Evolutionary conservation across 1,284 basidiomycete genomes (phyloP).

Genomic region (Trichosporon sp.): DNA sequence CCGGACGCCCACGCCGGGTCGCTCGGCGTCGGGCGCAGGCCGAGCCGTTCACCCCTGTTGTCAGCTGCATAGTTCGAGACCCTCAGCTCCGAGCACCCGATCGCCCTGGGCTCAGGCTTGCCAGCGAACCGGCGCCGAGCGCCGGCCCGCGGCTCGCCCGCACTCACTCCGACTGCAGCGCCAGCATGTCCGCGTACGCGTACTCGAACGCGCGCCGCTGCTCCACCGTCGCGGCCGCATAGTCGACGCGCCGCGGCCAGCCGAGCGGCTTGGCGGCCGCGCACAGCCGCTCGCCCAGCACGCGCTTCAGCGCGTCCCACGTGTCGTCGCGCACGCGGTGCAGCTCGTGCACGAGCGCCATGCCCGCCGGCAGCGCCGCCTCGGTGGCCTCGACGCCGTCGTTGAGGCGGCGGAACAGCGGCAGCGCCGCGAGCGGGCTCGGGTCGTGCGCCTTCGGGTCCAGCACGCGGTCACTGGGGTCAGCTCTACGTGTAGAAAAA

Average conservation of each 20-base stretch:
- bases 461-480: constrained; percentile 35
- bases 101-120: no score
- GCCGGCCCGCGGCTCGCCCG: no score
- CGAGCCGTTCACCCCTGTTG: constrained; percentile 56
- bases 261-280: constrained; percentile 64
- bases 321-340: constrained; percentile 61
- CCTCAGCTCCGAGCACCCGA: no score
- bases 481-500: constrained; percentile 17
- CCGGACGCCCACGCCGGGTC: constrained; percentile 14
- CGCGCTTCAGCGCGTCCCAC: constrained; percentile 67
- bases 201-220: constrained; percentile 64
- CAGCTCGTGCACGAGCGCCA: constrained; percentile 53
- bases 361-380: constrained; percentile 47
- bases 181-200: constrained; percentile 68
- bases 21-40: constrained; percentile 16
- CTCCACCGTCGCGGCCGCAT: constrained; percentile 54
- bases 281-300: constrained; percentile 60
- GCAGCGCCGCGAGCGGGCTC: constrained; percentile 52
- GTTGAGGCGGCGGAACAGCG: constrained; percentile 61
- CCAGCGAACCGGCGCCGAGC: no score
- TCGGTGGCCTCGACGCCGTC: constrained; percentile 56
- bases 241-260: constrained; percentile 74
- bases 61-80: not conserved
- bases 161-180: constrained; percentile 62
- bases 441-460: constrained; percentile 46